Evolutionary conservation across 306 rosid genomes (phyloP), one percentile per base, ranked within the genome.

Genomic region (Cyclanthera cordifolia): DNA sequence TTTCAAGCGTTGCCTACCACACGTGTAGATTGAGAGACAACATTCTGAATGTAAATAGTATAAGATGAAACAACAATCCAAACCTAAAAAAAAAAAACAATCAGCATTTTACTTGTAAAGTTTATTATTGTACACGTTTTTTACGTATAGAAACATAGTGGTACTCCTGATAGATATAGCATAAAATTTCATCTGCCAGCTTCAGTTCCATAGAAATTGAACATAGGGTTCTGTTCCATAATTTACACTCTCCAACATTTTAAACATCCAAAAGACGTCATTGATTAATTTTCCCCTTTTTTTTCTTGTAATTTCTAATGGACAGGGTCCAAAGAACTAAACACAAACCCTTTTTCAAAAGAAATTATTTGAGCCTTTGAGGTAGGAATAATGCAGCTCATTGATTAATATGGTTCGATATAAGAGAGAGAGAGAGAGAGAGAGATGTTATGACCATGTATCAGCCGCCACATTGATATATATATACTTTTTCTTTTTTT

Each of bases 1-100:
- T 27, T 9, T 69, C 50, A 55, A 6, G 41, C 13, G 73, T 66
- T 75, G 72, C 72, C 54, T 55, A 77, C 60, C 54, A 79, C 52
- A 78, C 61, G 52, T 59, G 65, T 68, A 70, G 46, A 74, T 50
- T 27, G 11, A 61, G 23, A 53, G 37, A n/a, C 30, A 32, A 46
- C 53, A 41, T 23, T 43, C 48, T 16, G 14, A 64, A 32, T 37
- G 37, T 8, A 37, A 37, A 37, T 37, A 37, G 43, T 37, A 37
- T 8, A 37, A 54, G 19, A 19, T 60, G 49, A 61, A 61, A 55
- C 56, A 57, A 24, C 47, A 37, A 60, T 60, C 49, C 51, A 63
- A 19, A 63, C 19, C 47, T 61, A 12, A 39, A 2, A 64, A 64
- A 3, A 65, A 0, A 2, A 43, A 65, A 3, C 69, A 64, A 10